These are phyloP conservation scores for Aspergillus intermedius DNA, from an alignment of 2,329 filamentous ascomycete genomes.

Conservation along the genomic window DNA sequence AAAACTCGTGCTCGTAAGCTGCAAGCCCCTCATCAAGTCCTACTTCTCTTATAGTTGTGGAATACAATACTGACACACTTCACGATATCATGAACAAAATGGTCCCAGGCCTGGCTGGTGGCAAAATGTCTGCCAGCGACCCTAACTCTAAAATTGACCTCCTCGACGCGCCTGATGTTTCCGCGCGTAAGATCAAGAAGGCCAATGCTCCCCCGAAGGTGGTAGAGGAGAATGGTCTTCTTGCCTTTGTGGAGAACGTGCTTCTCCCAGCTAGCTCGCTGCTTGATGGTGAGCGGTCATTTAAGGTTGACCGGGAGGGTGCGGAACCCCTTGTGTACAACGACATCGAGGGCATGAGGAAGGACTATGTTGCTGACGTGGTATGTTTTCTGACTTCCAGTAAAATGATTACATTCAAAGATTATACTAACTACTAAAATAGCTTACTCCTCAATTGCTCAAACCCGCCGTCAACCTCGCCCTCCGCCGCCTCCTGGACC, in stretches of 20 bases:
- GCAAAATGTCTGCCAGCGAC: constrained; percentile 74
- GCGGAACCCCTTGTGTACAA: constrained; percentile 71
- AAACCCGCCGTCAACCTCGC: constrained; percentile 76
- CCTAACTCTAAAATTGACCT: constrained; percentile 64
- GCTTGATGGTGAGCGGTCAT: constrained; percentile 47
- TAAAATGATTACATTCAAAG: not conserved
- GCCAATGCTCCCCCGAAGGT: constrained; percentile 70
- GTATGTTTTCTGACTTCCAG: constrained; percentile 41
- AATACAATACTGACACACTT: too few species aligned
- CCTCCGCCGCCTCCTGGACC: constrained; percentile 65
- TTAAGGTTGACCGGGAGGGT: constrained; percentile 60
- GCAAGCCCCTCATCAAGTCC: too few species aligned
- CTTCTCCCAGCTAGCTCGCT: constrained; percentile 59
- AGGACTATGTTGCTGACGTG: constrained; percentile 71
- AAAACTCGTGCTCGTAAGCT: constrained; percentile 50
- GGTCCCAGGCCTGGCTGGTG: constrained; percentile 74
- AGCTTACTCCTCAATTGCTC: constrained; percentile 34
- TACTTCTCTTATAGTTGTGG: constrained; percentile 17
- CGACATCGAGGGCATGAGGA: constrained; percentile 63
- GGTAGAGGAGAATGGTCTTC: constrained; percentile 75
- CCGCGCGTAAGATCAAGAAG: constrained; percentile 77
- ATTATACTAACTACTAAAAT: not conserved
- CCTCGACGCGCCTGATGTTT: constrained; percentile 65
- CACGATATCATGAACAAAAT: constrained; percentile 69
- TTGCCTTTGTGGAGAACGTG: constrained; percentile 81